These are phyloP conservation scores for Blastomyces parvus DNA, from an alignment of 2,329 filamentous ascomycete species.

Conservation along the genomic window DNA sequence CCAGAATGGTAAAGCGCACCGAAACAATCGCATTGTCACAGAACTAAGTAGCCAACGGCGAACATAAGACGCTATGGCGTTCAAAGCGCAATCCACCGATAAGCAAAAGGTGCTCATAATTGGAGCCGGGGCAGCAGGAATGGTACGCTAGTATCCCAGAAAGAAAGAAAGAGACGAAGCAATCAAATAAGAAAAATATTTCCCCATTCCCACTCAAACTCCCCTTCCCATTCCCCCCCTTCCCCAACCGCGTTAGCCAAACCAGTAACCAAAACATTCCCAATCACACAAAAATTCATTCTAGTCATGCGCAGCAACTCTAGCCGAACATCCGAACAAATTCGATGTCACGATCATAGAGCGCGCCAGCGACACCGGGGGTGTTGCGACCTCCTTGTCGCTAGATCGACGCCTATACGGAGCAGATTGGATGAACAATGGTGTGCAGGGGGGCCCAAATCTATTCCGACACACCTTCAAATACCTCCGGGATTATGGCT, in stretches of 20 bases:
- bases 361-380: conserved; percentile 48
- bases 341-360: conserved; percentile 59
- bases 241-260: conserved; percentile 1
- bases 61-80: background rate
- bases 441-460: conserved; percentile 51
- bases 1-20: background rate
- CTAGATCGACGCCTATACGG: conserved; percentile 49
- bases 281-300: background rate
- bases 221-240: background rate
- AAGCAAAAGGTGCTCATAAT: conserved; percentile 49
- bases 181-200: background rate
- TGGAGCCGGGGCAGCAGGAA: conserved; percentile 55
- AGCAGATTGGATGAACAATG: conserved; percentile 52
- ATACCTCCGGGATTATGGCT: conserved; percentile 50
- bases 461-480: conserved; percentile 55
- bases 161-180: background rate
- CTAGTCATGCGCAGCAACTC: conserved; percentile 56
- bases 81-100: conserved; percentile 17
- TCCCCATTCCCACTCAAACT: background rate
- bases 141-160: conserved; percentile 31
- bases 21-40: background rate
- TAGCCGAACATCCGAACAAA: conserved; percentile 55
- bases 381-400: conserved; percentile 50
- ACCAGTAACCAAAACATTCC: conserved; percentile 13
- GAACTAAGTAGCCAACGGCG: background rate